Conservation (phyloP, 2,329 filamentous ascomycete genomes). For the Ceratocystis eucalypticola region DNA sequence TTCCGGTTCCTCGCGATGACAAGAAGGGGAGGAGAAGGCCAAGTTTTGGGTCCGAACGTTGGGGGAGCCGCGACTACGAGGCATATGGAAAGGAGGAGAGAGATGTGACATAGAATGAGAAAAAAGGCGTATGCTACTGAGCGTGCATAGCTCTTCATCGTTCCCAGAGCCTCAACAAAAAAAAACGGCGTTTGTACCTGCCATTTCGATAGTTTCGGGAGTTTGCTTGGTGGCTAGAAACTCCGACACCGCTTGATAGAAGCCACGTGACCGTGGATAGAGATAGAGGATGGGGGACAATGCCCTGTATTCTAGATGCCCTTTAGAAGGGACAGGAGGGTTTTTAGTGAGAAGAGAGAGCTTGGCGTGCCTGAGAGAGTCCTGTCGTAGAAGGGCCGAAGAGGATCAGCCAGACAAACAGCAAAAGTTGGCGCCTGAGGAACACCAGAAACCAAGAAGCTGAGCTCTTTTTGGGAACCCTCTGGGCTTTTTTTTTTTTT, state of each 20-base stretch:
- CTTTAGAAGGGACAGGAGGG: background rate
- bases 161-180: no score
- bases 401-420: no score
- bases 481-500: constrained; percentile 7
- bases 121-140: no score
- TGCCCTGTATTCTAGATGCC: background rate
- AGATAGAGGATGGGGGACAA: background rate
- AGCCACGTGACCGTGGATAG: constrained; percentile 9
- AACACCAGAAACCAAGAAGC: background rate
- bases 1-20: constrained; percentile 17
- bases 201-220: background rate
- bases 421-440: no score
- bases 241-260: constrained; percentile 16
- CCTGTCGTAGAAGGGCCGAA: no score
- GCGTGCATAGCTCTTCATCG: no score
- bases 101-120: background rate
- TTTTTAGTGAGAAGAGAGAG: no score
- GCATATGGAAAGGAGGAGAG: background rate
- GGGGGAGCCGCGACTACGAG: no score
- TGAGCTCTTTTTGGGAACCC: background rate
- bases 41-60: constrained; percentile 10
- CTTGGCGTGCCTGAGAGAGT: no score
- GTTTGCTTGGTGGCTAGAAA: background rate
- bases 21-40: background rate
- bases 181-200: constrained; percentile 12